Percentiles rank a stretch among this genome's conserved stretches.
These are phyloP conservation scores for Cutaneotrichosporon daszewskae DNA, from an alignment of 1,284 basidiomycete genomes.

Conservation along the genomic window DNA sequence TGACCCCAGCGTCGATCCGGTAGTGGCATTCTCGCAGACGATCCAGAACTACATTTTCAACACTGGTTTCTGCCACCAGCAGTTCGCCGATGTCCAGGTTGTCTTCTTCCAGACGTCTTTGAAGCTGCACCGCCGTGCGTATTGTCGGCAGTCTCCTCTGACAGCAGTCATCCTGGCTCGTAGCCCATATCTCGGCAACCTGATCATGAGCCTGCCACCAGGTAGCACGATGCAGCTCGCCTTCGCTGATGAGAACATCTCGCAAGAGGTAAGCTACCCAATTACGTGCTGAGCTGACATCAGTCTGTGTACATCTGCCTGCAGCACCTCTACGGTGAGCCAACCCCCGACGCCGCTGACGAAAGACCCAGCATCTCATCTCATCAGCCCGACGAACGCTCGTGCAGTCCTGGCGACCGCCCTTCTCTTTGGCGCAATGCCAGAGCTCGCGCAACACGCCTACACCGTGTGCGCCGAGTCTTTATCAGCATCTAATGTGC, in stretches of 20 bases:
- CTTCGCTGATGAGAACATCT: slow-evolving; percentile 69
- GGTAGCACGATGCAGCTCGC: slow-evolving; percentile 65
- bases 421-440: slow-evolving; percentile 74
- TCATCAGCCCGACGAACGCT: slow-evolving; percentile 66
- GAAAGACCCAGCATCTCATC: slow-evolving; percentile 25
- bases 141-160: background rate
- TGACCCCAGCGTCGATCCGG: slow-evolving; percentile 5
- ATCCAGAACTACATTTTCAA: slow-evolving; percentile 29
- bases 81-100: slow-evolving; percentile 39
- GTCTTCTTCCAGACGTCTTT: slow-evolving; percentile 33
- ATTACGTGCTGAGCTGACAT: background rate
- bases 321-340: slow-evolving; percentile 42
- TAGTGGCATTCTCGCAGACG: slow-evolving; percentile 10
- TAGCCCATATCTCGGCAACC: slow-evolving; percentile 74
- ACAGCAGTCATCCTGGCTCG: slow-evolving; percentile 65
- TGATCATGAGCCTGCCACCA: slow-evolving; percentile 61
- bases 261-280: slow-evolving; percentile 61
- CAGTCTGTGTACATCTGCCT: slow-evolving; percentile 42
- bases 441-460: slow-evolving; percentile 70
- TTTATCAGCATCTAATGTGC: slow-evolving; percentile 64
- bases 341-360: slow-evolving; percentile 1
- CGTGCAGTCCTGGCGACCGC: slow-evolving; percentile 73
- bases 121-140: slow-evolving; percentile 42
- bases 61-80: slow-evolving; percentile 33
- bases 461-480: slow-evolving; percentile 68